Conservation (phyloP, 768 basidiomycete species). For the Auriscalpium microsporum region DNA sequence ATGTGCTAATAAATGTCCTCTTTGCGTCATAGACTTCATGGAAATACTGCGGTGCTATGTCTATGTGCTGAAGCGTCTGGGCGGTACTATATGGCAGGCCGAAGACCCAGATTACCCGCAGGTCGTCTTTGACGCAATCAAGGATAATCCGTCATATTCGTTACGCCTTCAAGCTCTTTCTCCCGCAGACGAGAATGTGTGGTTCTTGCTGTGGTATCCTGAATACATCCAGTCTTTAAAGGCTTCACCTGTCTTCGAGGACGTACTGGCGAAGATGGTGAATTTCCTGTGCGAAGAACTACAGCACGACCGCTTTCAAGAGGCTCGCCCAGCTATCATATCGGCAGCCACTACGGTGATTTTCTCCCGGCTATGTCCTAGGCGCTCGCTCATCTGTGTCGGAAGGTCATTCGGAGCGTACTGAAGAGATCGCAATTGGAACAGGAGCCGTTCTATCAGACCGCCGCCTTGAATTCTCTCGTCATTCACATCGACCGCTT, state of each 20-base stretch:
- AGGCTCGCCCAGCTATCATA: conserved; percentile 53
- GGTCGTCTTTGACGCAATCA: conserved; percentile 74
- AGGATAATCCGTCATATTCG: conserved; percentile 59
- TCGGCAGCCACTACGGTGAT: conserved; percentile 55
- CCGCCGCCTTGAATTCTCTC: conserved; percentile 29
- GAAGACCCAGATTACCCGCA: conserved; percentile 68
- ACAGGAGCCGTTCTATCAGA: conserved; percentile 19
- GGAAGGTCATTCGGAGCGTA: conserved; percentile 28
- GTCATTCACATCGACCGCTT: conserved; percentile 45
- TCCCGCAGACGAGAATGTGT: conserved; percentile 29
- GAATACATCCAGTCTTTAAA: conserved; percentile 54
- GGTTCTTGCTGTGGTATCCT: conserved; percentile 57
- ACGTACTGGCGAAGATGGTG: conserved; percentile 62
- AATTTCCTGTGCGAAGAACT: conserved; percentile 74
- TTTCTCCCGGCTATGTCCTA: neutral
- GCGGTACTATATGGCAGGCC: conserved; percentile 54
- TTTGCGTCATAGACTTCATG: conserved; percentile 41
- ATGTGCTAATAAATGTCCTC: neutral
- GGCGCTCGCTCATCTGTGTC: neutral
- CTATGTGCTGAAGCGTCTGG: conserved; percentile 50
- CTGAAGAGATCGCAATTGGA: conserved; percentile 24
- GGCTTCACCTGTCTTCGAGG: conserved; percentile 34
- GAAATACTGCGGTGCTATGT: conserved; percentile 51
- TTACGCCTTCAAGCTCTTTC: conserved; percentile 33
- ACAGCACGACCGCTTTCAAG: conserved; percentile 66